Percentiles rank a stretch among this genome's conserved stretches.
Evolutionary conservation across 169 alveolate species (phyloP).

Genomic region (Theileria luwenshuni): DNA sequence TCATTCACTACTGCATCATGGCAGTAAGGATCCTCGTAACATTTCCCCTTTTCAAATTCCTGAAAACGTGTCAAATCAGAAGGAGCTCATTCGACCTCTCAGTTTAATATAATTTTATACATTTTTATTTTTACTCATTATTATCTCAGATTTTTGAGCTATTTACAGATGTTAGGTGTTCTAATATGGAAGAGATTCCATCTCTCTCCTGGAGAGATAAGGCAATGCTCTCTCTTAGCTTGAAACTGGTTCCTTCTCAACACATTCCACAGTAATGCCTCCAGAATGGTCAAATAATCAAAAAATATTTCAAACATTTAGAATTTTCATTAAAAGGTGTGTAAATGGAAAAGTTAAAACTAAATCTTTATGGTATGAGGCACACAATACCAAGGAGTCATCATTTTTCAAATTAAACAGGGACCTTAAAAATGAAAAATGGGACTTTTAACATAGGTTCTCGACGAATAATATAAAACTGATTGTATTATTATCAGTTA

Average conservation of each 20-base stretch:
- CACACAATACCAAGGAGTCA: slow-evolving; percentile 14
- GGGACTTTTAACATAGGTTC: neutral
- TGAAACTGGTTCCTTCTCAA: neutral
- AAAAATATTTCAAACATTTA: slow-evolving; percentile 51
- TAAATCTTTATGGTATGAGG: slow-evolving; percentile 16
- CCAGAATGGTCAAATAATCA: slow-evolving; percentile 77
- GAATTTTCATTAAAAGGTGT: neutral
- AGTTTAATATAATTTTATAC: neutral
- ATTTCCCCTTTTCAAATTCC: slow-evolving; percentile 35
- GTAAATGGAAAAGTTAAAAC: neutral
- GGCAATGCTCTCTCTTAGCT: no score
- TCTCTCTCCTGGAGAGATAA: no score
- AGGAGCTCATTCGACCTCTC: neutral
- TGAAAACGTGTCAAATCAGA: slow-evolving; percentile 3
- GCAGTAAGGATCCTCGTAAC: slow-evolving; percentile 19
- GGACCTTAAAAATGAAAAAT: slow-evolving; percentile 1
- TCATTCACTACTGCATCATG: slow-evolving; percentile 22
- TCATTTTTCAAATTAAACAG: neutral
- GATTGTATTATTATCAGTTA: neutral
- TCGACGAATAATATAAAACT: neutral
- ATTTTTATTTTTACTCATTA: no score
- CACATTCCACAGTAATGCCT: slow-evolving; percentile 62
- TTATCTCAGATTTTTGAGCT: no score
- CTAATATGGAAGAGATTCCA: no score
- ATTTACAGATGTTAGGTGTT: no score